These are phyloP conservation scores for Gautieria morchelliformis DNA, from an alignment of 768 basidiomycete genomes.

Conservation along the genomic window DNA sequence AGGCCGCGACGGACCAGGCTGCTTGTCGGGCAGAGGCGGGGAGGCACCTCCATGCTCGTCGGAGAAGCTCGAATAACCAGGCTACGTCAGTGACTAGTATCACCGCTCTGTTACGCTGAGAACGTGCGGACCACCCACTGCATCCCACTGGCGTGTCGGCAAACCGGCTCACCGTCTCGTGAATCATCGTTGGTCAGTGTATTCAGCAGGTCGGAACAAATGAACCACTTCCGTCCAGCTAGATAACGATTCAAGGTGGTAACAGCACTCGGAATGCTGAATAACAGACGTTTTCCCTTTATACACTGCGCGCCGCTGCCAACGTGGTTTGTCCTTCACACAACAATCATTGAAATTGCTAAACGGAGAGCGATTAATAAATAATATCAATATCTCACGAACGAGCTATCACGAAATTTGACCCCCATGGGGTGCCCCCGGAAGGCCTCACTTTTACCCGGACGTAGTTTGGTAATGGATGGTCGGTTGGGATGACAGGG, in stretches of 20 bases:
- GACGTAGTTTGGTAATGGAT: too few species aligned
- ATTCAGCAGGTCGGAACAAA: slow-evolving; percentile 76
- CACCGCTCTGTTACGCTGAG: background rate
- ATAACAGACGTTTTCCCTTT: background rate
- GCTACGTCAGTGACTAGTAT: slow-evolving; percentile 36
- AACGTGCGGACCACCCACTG: slow-evolving; percentile 44
- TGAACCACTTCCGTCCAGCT: slow-evolving; percentile 86
- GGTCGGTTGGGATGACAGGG: too few species aligned
- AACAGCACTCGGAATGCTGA: background rate
- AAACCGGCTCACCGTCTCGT: slow-evolving; percentile 75
- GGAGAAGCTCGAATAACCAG: slow-evolving; percentile 82
- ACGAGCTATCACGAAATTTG: too few species aligned
- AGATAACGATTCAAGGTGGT: background rate
- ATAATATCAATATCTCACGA: too few species aligned
- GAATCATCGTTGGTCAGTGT: slow-evolving; percentile 81
- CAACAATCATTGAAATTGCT: too few species aligned
- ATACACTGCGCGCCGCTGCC: too few species aligned
- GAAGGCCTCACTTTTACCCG: too few species aligned
- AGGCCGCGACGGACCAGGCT: slow-evolving; percentile 74
- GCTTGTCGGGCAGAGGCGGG: slow-evolving; percentile 75
- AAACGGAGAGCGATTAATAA: too few species aligned
- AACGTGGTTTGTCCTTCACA: too few species aligned
- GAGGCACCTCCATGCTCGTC: slow-evolving; percentile 44
- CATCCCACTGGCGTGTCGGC: slow-evolving; percentile 81
- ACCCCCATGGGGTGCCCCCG: too few species aligned